phyloP scores from a whole-genome alignment of 805 yeast genomes.

The Saturnispora gosingensis region DNA sequence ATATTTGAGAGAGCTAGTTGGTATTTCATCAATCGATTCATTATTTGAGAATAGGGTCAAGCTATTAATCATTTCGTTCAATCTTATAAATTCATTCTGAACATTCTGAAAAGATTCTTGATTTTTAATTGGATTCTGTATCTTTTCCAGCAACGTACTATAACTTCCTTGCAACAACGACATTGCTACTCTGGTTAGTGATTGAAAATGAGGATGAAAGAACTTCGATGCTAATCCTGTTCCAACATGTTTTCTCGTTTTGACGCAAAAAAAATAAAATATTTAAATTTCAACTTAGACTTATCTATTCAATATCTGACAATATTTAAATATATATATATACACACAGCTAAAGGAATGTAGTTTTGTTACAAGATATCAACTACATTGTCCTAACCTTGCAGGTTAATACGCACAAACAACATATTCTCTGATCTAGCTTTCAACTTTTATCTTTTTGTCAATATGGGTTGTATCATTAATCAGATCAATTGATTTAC shows the following conservation, averaged over 20 bases:
- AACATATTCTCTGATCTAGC: not conserved
- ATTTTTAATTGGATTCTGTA: not conserved
- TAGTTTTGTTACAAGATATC: not conserved
- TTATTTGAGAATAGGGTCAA: slow-evolving; percentile 10
- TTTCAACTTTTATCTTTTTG: slow-evolving; percentile 1
- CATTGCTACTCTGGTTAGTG: not conserved
- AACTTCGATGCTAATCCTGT: not conserved
- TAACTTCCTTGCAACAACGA: not conserved
- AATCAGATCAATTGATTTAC: not conserved
- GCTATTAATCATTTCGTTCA: slow-evolving; percentile 3
- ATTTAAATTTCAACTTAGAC: not conserved
- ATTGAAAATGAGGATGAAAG: not conserved
- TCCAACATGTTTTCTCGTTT: not conserved
- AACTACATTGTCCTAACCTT: not conserved
- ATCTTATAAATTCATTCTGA: slow-evolving; percentile 8
- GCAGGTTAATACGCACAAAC: not conserved
- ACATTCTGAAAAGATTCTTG: slow-evolving; percentile 8
- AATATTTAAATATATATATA: not conserved
- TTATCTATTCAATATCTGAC: not conserved
- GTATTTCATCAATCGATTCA: slow-evolving; percentile 10
- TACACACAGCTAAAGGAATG: not conserved
- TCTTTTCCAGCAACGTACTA: not conserved
- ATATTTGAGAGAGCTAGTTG: slow-evolving; percentile 1
- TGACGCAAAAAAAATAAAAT: not conserved
- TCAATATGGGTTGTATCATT: not conserved